These are phyloP conservation scores for Botrytis galanthina DNA, from an alignment of 2,329 filamentous ascomycete species.

Conservation along the genomic window DNA sequence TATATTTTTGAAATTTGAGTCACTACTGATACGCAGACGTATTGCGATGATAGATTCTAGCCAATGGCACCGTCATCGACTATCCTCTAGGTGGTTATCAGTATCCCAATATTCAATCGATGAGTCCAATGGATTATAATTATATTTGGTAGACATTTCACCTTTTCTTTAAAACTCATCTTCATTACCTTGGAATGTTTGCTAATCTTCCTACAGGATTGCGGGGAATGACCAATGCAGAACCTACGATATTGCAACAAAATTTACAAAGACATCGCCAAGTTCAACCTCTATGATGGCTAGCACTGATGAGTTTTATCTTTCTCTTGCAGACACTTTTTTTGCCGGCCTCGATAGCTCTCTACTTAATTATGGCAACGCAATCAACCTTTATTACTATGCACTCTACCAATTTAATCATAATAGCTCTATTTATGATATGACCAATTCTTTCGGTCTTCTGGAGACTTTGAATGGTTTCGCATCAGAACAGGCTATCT, in stretches of 20 bases:
- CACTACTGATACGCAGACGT: background rate
- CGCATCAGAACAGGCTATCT: constrained; percentile 66
- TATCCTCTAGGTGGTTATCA: constrained; percentile 78
- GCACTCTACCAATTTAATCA: constrained; percentile 54
- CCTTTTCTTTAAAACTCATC: background rate
- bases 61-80: constrained; percentile 58
- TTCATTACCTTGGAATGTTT: no score
- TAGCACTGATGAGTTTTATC: constrained; percentile 28
- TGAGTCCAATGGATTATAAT: constrained; percentile 9
- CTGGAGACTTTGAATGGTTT: constrained; percentile 55
- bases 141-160: constrained; percentile 1
- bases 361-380: constrained; percentile 41
- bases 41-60: constrained; percentile 47
- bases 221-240: constrained; percentile 32
- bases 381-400: constrained; percentile 59
- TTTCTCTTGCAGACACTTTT: constrained; percentile 26
- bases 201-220: constrained; percentile 25
- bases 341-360: constrained; percentile 25
- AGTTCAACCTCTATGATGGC: background rate
- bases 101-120: constrained; percentile 52
- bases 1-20: background rate
- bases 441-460: constrained; percentile 48
- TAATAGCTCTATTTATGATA: constrained; percentile 44
- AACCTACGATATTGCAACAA: constrained; percentile 26
- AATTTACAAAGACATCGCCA: constrained; percentile 10